Conservation (phyloP, 192 early-diverging fungal species). For the Mortierella antarctica region DNA sequence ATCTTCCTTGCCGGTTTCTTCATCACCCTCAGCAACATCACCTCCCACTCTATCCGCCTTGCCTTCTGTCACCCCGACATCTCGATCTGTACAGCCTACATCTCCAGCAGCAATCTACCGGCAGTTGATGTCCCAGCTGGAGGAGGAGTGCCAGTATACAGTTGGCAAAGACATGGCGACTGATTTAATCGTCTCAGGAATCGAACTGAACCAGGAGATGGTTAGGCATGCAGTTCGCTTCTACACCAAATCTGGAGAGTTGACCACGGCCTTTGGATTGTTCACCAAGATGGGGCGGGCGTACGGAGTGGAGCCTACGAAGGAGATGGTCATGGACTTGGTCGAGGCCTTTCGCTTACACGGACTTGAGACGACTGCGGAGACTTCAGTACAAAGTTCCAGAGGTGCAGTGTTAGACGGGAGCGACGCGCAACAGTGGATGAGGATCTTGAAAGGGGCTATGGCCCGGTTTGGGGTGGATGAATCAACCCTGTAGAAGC, state of each 20-base stretch:
- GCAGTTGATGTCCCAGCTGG: slow-evolving; percentile 8
- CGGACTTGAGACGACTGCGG: neutral
- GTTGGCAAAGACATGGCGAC: slow-evolving; percentile 22
- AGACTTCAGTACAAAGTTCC: neutral
- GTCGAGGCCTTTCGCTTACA: slow-evolving; percentile 8
- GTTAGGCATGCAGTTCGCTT: slow-evolving; percentile 4
- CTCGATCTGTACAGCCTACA: slow-evolving; percentile 1
- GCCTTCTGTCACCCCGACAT: slow-evolving; percentile 12
- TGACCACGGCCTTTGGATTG: slow-evolving; percentile 30
- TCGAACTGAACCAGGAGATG: slow-evolving; percentile 20
- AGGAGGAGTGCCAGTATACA: neutral
- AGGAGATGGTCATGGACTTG: slow-evolving; percentile 21
- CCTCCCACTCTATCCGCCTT: neutral
- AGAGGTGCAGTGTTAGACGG: slow-evolving; percentile 11
- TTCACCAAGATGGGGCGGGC: slow-evolving; percentile 31
- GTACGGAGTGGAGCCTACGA: slow-evolving; percentile 18
- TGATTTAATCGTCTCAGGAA: slow-evolving; percentile 25
- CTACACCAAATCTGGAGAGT: slow-evolving; percentile 23
- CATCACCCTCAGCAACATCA: neutral
- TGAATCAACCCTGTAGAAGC: no score
- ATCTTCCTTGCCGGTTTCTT: neutral
- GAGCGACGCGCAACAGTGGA: slow-evolving; percentile 8
- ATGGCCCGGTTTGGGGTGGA: slow-evolving; percentile 21
- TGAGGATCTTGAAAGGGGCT: slow-evolving; percentile 2
- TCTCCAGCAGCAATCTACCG: slow-evolving; percentile 7